These are phyloP conservation scores for Calonectria montana DNA, from an alignment of 2,329 filamentous ascomycete genomes.

Conservation along the genomic window DNA sequence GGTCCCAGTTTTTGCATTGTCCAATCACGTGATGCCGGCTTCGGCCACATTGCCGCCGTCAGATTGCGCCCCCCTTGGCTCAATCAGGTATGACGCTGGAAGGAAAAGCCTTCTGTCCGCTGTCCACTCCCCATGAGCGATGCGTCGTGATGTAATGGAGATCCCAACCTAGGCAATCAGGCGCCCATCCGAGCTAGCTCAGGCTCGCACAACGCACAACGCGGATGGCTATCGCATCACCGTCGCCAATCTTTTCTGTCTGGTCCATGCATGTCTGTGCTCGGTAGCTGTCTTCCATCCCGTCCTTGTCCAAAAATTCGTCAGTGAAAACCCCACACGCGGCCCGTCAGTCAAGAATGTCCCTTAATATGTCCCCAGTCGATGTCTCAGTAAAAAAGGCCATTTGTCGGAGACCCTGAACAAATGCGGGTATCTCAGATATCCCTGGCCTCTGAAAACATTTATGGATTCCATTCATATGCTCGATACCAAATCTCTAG, in stretches of 20 bases:
- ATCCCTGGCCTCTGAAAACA: not conserved
- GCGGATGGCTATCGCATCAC: not conserved
- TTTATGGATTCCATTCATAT: not conserved
- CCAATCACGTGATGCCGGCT: slow-evolving; percentile 23
- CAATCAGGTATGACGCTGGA: slow-evolving; percentile 28
- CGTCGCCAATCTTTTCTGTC: not conserved
- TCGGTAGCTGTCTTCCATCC: not conserved
- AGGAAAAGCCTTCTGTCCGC: slow-evolving; percentile 17
- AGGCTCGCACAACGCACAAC: not conserved
- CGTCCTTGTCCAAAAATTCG: not conserved
- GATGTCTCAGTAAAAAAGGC: slow-evolving; percentile 11
- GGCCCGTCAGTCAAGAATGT: slow-evolving; percentile 1
- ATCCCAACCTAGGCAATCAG: slow-evolving; percentile 1
- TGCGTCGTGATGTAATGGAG: slow-evolving; percentile 10
- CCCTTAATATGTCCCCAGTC: not conserved
- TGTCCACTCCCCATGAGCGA: slow-evolving; percentile 13
- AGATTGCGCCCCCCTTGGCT: slow-evolving; percentile 25
- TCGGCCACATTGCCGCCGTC: slow-evolving; percentile 32
- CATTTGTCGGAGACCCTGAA: not conserved
- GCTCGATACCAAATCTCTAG: not conserved
- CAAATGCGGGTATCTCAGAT: not conserved
- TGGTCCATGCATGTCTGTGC: not conserved
- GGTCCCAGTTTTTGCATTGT: not conserved
- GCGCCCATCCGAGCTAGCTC: not conserved
- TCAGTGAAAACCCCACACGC: not conserved